phyloP scores from a whole-genome alignment of 495 filamentous ascomycete species.

The Podospora conica region DNA sequence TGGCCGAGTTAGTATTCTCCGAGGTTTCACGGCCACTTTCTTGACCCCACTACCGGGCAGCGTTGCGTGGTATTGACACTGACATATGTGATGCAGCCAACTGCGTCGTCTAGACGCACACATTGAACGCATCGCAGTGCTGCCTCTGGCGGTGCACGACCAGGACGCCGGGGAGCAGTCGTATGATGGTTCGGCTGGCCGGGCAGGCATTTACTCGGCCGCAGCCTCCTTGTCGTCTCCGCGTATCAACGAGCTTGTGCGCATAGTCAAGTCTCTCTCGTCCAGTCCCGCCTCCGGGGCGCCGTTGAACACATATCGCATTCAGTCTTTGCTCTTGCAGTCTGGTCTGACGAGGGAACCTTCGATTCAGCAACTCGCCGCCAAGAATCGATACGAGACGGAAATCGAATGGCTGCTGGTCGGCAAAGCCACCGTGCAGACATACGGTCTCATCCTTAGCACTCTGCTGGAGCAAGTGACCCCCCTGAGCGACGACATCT shows the following conservation, averaged over 20 bases:
- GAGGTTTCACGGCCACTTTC: slow-evolving; percentile 1
- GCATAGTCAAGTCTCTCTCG: slow-evolving; percentile 62
- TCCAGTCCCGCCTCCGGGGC: slow-evolving; percentile 52
- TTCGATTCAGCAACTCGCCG: slow-evolving; percentile 16
- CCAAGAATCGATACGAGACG: slow-evolving; percentile 47
- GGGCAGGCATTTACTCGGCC: slow-evolving; percentile 5
- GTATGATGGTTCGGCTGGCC: neutral
- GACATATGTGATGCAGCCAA: slow-evolving; percentile 49
- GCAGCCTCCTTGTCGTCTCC: slow-evolving; percentile 27
- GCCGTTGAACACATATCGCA: slow-evolving; percentile 44
- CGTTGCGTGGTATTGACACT: slow-evolving; percentile 11
- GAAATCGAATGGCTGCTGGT: slow-evolving; percentile 85
- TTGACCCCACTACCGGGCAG: neutral
- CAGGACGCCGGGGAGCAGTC: slow-evolving; percentile 19
- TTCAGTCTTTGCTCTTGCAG: slow-evolving; percentile 55
- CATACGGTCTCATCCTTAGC: slow-evolving; percentile 69
- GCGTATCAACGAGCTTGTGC: slow-evolving; percentile 50
- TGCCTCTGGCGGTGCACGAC: slow-evolving; percentile 27
- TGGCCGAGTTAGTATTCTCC: slow-evolving; percentile 53
- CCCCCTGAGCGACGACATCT: slow-evolving; percentile 74
- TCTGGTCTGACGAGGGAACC: slow-evolving; percentile 37
- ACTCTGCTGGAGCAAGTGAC: slow-evolving; percentile 72
- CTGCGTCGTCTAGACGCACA: slow-evolving; percentile 70
- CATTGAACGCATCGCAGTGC: slow-evolving; percentile 61
- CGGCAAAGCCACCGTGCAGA: slow-evolving; percentile 79